Percentiles rank a stretch among this genome's conserved stretches.
These are phyloP conservation scores for Decorospora gaudefroyi DNA, from an alignment of 2,329 filamentous ascomycete genomes.

Conservation along the genomic window DNA sequence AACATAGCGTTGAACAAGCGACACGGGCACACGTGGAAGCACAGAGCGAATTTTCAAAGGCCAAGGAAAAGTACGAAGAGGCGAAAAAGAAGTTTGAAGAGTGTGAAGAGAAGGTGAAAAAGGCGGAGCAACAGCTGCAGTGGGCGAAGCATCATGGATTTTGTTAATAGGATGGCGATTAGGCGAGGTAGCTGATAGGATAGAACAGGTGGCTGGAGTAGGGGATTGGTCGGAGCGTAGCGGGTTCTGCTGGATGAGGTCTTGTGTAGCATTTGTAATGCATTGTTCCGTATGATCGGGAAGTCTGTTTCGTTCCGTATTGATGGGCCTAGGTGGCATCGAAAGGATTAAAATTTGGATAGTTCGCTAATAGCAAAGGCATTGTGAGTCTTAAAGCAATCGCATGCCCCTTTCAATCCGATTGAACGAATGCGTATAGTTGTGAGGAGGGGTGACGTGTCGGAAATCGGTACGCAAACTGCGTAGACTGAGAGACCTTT, in stretches of 20 bases:
- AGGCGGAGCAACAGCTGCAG: conserved; percentile 16
- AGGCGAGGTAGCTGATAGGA: not conserved
- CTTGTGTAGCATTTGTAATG: conserved; percentile 1
- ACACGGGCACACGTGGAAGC: conserved; percentile 24
- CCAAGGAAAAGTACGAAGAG: conserved; percentile 21
- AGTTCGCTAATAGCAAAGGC: not conserved
- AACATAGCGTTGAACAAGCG: conserved; percentile 18
- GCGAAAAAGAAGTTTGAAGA: conserved; percentile 24
- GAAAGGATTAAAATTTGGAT: not conserved
- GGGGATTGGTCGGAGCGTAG: not conserved
- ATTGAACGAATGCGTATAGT: not conserved
- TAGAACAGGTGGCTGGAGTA: not conserved
- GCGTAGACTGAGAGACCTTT: not conserved
- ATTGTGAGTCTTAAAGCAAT: not conserved
- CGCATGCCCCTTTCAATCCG: not conserved
- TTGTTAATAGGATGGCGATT: not conserved
- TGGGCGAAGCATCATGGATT: conserved; percentile 10
- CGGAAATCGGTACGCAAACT: not conserved
- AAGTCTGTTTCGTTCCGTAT: not conserved
- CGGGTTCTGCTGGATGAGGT: not conserved
- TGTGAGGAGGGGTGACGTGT: not conserved
- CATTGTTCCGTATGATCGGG: not conserved
- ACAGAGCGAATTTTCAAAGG: conserved; percentile 15
- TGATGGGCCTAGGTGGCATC: not conserved
- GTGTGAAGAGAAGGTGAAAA: conserved; percentile 21